Conservation (phyloP, 2,329 filamentous ascomycete genomes). For the Alternaria rosae region DNA sequence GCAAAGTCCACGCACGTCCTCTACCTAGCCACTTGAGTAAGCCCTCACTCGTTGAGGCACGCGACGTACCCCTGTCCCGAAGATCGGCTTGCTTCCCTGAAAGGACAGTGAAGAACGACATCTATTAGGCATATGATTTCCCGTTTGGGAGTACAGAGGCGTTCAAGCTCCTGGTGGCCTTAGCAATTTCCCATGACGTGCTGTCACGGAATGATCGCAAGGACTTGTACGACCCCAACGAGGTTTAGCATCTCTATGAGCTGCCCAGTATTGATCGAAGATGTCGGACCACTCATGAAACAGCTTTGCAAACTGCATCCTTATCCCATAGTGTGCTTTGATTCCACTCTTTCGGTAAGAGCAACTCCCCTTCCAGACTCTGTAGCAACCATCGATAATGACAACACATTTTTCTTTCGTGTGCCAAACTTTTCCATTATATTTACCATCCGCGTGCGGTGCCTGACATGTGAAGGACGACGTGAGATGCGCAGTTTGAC, state of each 20-base stretch:
- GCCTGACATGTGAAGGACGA: not conserved
- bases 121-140: not conserved
- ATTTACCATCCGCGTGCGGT: not conserved
- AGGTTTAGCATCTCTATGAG: not conserved
- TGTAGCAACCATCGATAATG: not conserved
- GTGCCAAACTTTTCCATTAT: not conserved
- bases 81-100: not conserved
- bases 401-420: not conserved
- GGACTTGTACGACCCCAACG: not conserved
- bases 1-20: not conserved
- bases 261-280: not conserved
- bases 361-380: not conserved
- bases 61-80: not conserved
- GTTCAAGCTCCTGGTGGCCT: not conserved
- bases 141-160: not conserved
- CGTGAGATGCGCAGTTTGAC: not conserved
- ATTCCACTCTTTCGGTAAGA: not conserved
- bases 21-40: not conserved
- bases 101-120: not conserved
- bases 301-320: not conserved
- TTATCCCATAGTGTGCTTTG: not conserved
- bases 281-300: not conserved
- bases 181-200: not conserved
- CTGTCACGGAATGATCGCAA: not conserved
- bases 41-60: not conserved